phyloP scores from a whole-genome alignment of 257 asterid genomes.

The Solanum etuberosum region DNA sequence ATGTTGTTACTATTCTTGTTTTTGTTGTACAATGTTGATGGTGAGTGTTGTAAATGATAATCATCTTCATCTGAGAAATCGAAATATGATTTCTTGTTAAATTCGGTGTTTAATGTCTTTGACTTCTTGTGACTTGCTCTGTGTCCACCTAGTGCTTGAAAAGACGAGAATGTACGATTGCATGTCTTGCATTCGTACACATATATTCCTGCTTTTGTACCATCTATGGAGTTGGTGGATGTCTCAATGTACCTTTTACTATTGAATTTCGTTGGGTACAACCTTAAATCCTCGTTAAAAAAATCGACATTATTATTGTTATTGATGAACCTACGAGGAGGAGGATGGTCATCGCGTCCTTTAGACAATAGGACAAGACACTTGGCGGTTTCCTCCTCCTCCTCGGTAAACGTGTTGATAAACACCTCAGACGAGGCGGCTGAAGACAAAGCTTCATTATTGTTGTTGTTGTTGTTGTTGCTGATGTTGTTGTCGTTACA shows the following conservation, averaged over 20 bases:
- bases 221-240: slow-evolving; percentile 9
- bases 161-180: slow-evolving; percentile 38
- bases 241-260: slow-evolving; percentile 30
- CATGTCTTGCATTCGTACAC: slow-evolving; percentile 64
- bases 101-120: slow-evolving; percentile 7
- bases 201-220: slow-evolving; percentile 24
- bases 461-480: slow-evolving; percentile 12
- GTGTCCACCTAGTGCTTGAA: slow-evolving; percentile 77
- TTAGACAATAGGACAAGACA: slow-evolving; percentile 47
- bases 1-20: not conserved
- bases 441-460: slow-evolving; percentile 13
- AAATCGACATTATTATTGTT: not conserved
- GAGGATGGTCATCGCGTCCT: not conserved
- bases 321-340: not conserved
- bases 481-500: not conserved
- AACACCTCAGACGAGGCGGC: slow-evolving; percentile 3
- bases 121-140: slow-evolving; percentile 63
- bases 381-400: slow-evolving; percentile 53
- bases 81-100: not conserved
- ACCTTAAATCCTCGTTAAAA: not conserved
- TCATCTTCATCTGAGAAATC: slow-evolving; percentile 29
- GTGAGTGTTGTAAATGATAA: not conserved
- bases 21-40: slow-evolving; percentile 18
- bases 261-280: slow-evolving; percentile 9
- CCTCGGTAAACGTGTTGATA: slow-evolving; percentile 4